Conservation (phyloP, 2,329 filamentous ascomycete species). For the Fonsecaea nubica region DNA sequence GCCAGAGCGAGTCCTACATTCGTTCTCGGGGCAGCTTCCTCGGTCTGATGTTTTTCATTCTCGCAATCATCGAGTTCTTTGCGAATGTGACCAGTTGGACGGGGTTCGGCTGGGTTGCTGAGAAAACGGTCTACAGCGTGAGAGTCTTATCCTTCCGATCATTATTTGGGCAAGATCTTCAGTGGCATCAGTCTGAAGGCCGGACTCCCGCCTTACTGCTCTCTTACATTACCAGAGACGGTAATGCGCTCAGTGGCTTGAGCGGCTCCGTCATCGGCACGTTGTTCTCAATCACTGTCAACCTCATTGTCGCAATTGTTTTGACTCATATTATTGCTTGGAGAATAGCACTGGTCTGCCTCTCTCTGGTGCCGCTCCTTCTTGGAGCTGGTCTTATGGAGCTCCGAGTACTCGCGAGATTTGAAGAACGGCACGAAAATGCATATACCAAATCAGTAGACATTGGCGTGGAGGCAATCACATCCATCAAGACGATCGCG, state of each 20-base stretch:
- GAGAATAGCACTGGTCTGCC: conserved; percentile 75
- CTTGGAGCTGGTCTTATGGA: conserved; percentile 63
- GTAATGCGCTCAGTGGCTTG: conserved; percentile 59
- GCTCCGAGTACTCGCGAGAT: conserved; percentile 59
- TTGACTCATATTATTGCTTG: conserved; percentile 74
- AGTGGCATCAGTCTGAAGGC: conserved; percentile 69
- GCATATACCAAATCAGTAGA: conserved; percentile 60
- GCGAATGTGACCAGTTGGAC: conserved; percentile 59
- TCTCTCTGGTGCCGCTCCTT: conserved; percentile 72
- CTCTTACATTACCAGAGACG: conserved; percentile 72
- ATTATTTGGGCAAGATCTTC: conserved; percentile 37
- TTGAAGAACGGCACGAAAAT: conserved; percentile 62
- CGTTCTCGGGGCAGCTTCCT: conserved; percentile 60
- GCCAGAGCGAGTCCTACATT: conserved; percentile 58
- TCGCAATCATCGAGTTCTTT: conserved; percentile 66
- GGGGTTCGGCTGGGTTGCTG: conserved; percentile 32
- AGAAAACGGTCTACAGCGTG: conserved; percentile 31
- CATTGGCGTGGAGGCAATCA: conserved; percentile 60
- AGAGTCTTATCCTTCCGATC: conserved; percentile 37
- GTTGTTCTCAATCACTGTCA: conserved; percentile 53
- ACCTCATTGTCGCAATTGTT: conserved; percentile 71
- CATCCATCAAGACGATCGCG: conserved; percentile 60
- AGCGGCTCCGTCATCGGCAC: conserved; percentile 45
- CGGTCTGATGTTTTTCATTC: conserved; percentile 65
- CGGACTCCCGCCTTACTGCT: conserved; percentile 68